Evolutionary conservation across 805 yeast species (phyloP), one percentile per base, ranked within the genome.

Genomic region (Myxozyma monticola): DNA sequence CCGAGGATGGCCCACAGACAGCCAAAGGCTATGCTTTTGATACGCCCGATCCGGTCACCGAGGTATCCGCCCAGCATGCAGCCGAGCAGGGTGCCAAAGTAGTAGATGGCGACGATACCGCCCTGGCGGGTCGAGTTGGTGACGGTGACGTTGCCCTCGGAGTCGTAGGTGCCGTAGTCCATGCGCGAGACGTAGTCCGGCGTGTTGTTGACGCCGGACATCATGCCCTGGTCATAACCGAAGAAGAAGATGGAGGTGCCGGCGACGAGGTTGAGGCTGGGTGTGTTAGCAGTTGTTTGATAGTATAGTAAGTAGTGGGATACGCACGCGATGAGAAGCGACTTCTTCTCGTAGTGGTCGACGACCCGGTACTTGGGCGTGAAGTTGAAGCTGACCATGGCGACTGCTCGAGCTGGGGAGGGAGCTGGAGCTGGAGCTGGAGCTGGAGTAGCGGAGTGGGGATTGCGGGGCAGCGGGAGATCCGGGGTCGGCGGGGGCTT

Each of bases 21-120:
- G 29, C 87, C 87, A 26, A 68, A 41, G 17, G 78, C 68, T 44
- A 83, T 76, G 59, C 78, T 64, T 37, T 76, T 76, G 67, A 81
- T 75, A 72, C 89, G 78, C 47, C 88, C 88, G 35, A 69, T 61
- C 36, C 49, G 67, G 51, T 80, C 85, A 64, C 85, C 87, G 49
- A 71, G 65, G 57, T 33, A 46, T n/a, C 58, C 58, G 12, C 49
- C 56, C 17, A 44, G 35, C n/a, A 50, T 14, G 31, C 49, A 37
- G 10, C 58, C 58, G 30, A 45, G 35, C 26, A 63, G 46, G 28
- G 69, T 63, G 18, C 72, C 71, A 45, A 68, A 58, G 51, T 67
- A 65, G 39, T 65, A 63, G 43, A 68, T 62, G 12, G 70, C 64
- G 25, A 67, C 69, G 40, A 67, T 67, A 10, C 68, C 68, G 28